Base-by-base conservation (phyloP, 208 protist genomes). In the Trypanosoma melophagium region DNA sequence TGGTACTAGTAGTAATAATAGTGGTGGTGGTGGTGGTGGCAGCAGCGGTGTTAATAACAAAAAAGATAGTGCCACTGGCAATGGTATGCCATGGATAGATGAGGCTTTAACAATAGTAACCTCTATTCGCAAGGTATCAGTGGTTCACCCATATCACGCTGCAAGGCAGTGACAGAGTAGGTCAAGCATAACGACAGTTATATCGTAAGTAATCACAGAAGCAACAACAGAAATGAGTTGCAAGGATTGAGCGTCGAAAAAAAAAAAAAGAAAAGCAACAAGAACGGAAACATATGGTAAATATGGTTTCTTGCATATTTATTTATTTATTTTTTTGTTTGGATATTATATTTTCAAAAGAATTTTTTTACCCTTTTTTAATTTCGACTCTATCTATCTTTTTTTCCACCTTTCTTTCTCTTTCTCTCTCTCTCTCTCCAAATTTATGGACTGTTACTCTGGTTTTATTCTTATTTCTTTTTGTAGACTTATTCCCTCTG, bases 91-190 rank as follows among this genome's bases (percentile, higher is more conserved):
- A 47, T 58, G 55, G 7, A 45, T 67, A 13, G 21, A 44, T 2
- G 54, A 42, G 52, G 72, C 35, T 31, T 51, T n/a, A 17, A 14
- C 31, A 21, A 21, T 89, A 31, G 64, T 71, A 25, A 74, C 82
- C 13, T 77, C 78, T 16, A 74, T 90, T 49, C 71, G 76, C 16
- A 66, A 77, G 0, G 77, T 84, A 19, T 86, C 81, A 3, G 69
- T 68, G 0, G 77, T 86, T 14, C 79, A 87, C 59, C 84, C 80
- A 40, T 87, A 84, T 67, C 77, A 84, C 55, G 79, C 66, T 40
- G 67, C 42, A 7, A 42, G 16, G 21, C 53, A 61, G 12, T 41
- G 25, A 42, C 28, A 14, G 28, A 35, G 28, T 35, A 35, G 28
- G 28, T 35, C 5, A 35, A 35, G 3, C 28, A 35, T 35, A 35